These are phyloP conservation scores for Hyaloscypha bicolor DNA, from an alignment of 495 filamentous ascomycete genomes.

Conservation along the genomic window DNA sequence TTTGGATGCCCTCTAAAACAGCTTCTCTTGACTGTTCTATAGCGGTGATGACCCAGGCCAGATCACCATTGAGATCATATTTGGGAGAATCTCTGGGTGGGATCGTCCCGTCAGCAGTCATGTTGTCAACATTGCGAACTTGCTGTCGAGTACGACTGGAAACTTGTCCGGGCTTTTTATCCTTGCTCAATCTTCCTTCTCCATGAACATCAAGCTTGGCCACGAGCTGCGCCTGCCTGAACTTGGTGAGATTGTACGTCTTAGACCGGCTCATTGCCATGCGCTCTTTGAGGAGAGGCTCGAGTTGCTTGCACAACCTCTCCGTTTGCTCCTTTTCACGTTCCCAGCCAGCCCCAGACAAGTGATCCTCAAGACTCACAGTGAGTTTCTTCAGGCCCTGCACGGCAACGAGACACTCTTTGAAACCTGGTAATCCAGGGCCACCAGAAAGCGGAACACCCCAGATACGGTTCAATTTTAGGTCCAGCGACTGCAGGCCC, in stretches of 20 bases:
- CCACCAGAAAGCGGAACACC: not conserved
- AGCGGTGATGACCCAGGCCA: constrained; percentile 10
- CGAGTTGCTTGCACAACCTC: not conserved
- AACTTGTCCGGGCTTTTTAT: constrained; percentile 24
- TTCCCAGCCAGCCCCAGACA: not conserved
- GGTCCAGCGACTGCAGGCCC: not conserved
- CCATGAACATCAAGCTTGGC: constrained; percentile 22
- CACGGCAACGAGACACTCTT: constrained; percentile 2
- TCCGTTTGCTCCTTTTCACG: not conserved
- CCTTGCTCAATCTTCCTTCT: constrained; percentile 22
- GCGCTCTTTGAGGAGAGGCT: not conserved
- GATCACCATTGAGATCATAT: constrained; percentile 17
- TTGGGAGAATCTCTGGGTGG: constrained; percentile 2
- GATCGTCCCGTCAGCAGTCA: constrained; percentile 16
- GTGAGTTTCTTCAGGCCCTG: constrained; percentile 1
- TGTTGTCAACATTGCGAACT: not conserved
- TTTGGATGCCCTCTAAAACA: not conserved
- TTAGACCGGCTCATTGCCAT: not conserved
- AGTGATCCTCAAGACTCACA: not conserved
- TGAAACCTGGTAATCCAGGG: not conserved
- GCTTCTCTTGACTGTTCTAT: constrained; percentile 1
- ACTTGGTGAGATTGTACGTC: constrained; percentile 1
- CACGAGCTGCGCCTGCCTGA: not conserved
- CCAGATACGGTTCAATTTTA: not conserved
- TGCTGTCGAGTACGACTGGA: constrained; percentile 23